Base-by-base conservation (phyloP, 345 rosid species). In the Eucalyptus globulus region DNA sequence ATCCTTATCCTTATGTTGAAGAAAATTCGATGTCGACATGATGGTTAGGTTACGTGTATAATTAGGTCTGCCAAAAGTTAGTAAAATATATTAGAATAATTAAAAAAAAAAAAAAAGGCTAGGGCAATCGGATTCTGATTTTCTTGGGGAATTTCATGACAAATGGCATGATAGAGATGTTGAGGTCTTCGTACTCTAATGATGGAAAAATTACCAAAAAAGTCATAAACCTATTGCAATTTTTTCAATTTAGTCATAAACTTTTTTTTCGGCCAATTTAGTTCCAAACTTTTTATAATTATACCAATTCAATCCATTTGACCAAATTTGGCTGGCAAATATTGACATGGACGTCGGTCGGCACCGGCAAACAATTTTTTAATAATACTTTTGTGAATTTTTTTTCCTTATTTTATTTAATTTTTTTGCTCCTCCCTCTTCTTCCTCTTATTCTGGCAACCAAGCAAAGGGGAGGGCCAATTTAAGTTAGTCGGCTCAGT, bases 311-410 rank as follows among this genome's bases (percentile, higher is more conserved):
- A 53, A 53, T 53, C 26, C 5, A 53, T 53, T 0, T 0, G 5
- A 53, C 26, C 0, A 53, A 53, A 53, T 21, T 53, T 0, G 4
- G 11, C 0, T 0, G 11, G 2, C 0, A 0, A 2, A 19, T 53
- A 0, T 0, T 0, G 5, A 53, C 0, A 0, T 53, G 26, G 24
- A 53, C 26, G 0, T 53, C 0, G 11, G 2, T 3, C 0, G 11
- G 2, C 4, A 5, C 1, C 0, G 1, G 2, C 58, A 53, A 53
- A 53, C 5, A 53, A 8, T 19, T 53, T 51, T 51, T 53, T 19
- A 53, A 19, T 53, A 53, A 1, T 19, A 7, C 56, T 51, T 51
- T 51, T 16, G 0, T 51, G 21, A 51, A 14, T 40, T 40, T 50
- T 49, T 49, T 50, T 6, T 15, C 1, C 4, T 49, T 5, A 14